A percentile compares a stretch with the other conserved stretches of the same genome.
Evolutionary conservation across 2,329 filamentous ascomycete species (phyloP).

Genomic region (Ophiocordyceps camponoti-rufipedis): DNA sequence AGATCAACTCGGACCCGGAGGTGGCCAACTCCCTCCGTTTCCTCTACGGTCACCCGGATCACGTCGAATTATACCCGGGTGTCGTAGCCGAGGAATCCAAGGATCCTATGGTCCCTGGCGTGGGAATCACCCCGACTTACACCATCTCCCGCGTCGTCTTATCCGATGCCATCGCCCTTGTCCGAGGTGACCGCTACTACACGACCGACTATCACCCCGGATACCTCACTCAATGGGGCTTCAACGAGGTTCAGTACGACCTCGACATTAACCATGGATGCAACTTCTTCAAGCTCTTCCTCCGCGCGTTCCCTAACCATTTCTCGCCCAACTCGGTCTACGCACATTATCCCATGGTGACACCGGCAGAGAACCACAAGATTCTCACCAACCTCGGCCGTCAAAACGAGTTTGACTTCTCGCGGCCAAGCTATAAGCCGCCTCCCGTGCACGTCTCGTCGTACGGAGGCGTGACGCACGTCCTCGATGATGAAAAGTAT

Average conservation of each 20-base stretch:
- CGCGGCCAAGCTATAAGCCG: conserved; percentile 34
- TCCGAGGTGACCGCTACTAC: conserved; percentile 63
- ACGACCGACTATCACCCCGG: conserved; percentile 59
- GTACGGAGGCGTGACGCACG: conserved; percentile 39
- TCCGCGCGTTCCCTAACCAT: conserved; percentile 63
- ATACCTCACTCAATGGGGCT: conserved; percentile 72
- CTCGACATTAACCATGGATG: conserved; percentile 61
- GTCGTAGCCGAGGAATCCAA: conserved; percentile 62
- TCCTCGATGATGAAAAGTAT: conserved; percentile 45
- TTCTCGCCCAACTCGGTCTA: conserved; percentile 66
- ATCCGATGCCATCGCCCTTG: conserved; percentile 59
- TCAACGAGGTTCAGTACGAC: conserved; percentile 55
- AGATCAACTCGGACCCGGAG: conserved; percentile 62
- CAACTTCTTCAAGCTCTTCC: conserved; percentile 69
- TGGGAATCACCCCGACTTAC: conserved; percentile 57
- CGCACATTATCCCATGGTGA: conserved; percentile 55
- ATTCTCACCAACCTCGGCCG: conserved; percentile 52
- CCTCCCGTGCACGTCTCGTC: conserved; percentile 38
- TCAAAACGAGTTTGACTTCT: conserved; percentile 51
- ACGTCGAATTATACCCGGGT: conserved; percentile 66
- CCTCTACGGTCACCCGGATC: conserved; percentile 62
- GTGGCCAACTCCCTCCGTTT: conserved; percentile 48
- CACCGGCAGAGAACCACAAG: conserved; percentile 52
- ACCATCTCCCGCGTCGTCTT: conserved; percentile 62
- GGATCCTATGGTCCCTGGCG: conserved; percentile 52